phyloP scores from a whole-genome alignment of 2,329 filamentous ascomycete genomes.

The Exophiala lecanii-corni region DNA sequence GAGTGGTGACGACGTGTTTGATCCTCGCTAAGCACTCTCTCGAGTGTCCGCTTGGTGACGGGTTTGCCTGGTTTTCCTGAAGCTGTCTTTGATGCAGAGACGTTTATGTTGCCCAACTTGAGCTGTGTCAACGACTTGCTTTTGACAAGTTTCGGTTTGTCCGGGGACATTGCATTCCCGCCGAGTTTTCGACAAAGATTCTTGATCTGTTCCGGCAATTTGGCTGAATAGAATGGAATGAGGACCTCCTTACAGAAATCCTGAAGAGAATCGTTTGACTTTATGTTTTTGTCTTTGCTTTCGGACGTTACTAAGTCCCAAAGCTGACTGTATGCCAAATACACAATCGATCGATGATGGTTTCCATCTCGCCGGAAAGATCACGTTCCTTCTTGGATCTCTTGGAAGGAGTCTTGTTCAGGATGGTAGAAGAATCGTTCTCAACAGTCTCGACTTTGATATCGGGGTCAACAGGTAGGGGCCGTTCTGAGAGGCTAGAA shows the following conservation, averaged over 20 bases:
- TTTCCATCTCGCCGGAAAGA: constrained; percentile 41
- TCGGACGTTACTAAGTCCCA: constrained; percentile 31
- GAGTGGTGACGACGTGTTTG: constrained; percentile 31
- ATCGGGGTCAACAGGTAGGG: constrained; percentile 38
- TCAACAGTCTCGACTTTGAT: constrained; percentile 34
- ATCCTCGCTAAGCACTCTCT: constrained; percentile 45
- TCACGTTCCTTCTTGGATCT: constrained; percentile 40
- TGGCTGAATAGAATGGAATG: constrained; percentile 46
- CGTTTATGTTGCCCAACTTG: neutral
- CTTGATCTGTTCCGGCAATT: constrained; percentile 45
- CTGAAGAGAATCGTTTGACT: constrained; percentile 40
- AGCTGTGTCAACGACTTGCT: constrained; percentile 9
- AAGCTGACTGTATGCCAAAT: constrained; percentile 48
- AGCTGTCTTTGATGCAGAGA: constrained; percentile 48
- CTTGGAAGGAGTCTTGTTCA: constrained; percentile 15
- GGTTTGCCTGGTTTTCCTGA: constrained; percentile 37
- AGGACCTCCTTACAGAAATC: constrained; percentile 49
- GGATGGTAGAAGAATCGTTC: constrained; percentile 20
- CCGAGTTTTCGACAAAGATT: constrained; percentile 45
- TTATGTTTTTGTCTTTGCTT: constrained; percentile 12
- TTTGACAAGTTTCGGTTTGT: constrained; percentile 30
- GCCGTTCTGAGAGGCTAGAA: constrained; percentile 17
- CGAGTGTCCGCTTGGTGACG: constrained; percentile 36
- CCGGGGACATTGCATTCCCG: constrained; percentile 36
- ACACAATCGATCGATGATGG: constrained; percentile 45